phyloP scores from a whole-genome alignment of 805 yeast species.

The Candida nitratophila region DNA sequence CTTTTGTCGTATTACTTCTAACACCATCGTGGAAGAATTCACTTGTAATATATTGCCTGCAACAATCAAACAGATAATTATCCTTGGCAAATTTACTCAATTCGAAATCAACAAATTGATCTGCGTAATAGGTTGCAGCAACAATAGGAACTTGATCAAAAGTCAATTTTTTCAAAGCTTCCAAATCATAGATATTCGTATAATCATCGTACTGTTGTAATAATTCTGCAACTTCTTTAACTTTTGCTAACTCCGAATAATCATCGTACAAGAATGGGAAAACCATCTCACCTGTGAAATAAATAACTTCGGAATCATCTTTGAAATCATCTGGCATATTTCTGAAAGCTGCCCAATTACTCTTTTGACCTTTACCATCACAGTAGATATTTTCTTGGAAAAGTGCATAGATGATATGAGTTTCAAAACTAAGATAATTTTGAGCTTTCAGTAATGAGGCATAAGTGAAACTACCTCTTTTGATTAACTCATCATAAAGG shows the following conservation, averaged over 20 bases:
- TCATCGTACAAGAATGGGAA: conserved; percentile 45
- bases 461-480: conserved; percentile 31
- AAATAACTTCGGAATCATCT: conserved; percentile 13
- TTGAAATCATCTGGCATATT: conserved; percentile 16
- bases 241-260: conserved; percentile 32
- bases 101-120: conserved; percentile 46
- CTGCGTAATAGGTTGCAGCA: conserved; percentile 41
- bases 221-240: conserved; percentile 32
- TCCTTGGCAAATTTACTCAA: conserved; percentile 30
- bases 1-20: conserved; percentile 31
- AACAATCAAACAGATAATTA: conserved; percentile 22
- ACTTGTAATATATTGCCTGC: conserved; percentile 36
- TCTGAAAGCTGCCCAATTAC: conserved; percentile 46
- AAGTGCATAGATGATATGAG: conserved; percentile 47
- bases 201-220: conserved; percentile 27
- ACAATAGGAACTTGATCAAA: conserved; percentile 31
- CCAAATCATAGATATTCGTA: conserved; percentile 16
- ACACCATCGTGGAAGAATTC: conserved; percentile 47
- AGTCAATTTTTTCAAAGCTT: conserved; percentile 13
- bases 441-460: conserved; percentile 28
- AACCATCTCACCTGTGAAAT: conserved; percentile 52
- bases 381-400: conserved; percentile 55
- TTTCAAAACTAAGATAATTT: conserved; percentile 36
- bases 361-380: conserved; percentile 29
- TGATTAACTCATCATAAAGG: conserved; percentile 31